Evolutionary conservation across 345 rosid genomes (phyloP), one percentile per base, ranked within the genome.

Genomic region (Clausena lansium): DNA sequence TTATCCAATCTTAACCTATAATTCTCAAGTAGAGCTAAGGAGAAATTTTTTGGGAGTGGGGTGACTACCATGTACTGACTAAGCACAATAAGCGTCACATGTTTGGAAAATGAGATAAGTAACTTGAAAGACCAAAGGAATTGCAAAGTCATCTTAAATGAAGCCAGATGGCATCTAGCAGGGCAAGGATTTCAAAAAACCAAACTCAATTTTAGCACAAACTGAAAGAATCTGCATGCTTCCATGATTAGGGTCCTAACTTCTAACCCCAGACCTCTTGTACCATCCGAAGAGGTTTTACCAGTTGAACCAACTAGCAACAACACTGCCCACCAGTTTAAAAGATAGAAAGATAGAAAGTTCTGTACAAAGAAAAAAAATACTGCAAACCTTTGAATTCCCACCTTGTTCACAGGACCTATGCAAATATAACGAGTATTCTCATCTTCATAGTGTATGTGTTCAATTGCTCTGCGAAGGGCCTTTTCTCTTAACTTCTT

Each of bases 321-420:
- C 1, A 7, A 52, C 22, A 52, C 45, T 22, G 5, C 32, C 22
- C 24, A 50, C 62, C 52, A 33, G 61, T 4, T 32, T 14, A n/a
- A 52, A 25, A 35, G 33, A 45, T 19, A 47, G 36, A 52, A 25
- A 35, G 33, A 45, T 19, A 47, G 36, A 58, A 60, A n/a, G 67
- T 33, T 11, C 27, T 8, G 68, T 33, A 45, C 6, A 38, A 66
- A 54, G 58, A 71, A 68, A 30, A 66, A 28, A 5, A 8, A 65
- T 28, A 54, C 1, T n/a, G 35, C 45, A 65, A 59, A 67, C 35
- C 1, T 81, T 85, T 71, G 54, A 71, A 78, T 69, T 74, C 79
- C 47, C 63, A 92, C 99, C 98, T 96, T 96, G 80, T 94, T 92
- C 77, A 94, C 98, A 17, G 98, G 99, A 28, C 99, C 98, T n/a